These are phyloP conservation scores for Arthrobotrys musiformis DNA, from an alignment of 2,329 filamentous ascomycete species.

Conservation along the genomic window DNA sequence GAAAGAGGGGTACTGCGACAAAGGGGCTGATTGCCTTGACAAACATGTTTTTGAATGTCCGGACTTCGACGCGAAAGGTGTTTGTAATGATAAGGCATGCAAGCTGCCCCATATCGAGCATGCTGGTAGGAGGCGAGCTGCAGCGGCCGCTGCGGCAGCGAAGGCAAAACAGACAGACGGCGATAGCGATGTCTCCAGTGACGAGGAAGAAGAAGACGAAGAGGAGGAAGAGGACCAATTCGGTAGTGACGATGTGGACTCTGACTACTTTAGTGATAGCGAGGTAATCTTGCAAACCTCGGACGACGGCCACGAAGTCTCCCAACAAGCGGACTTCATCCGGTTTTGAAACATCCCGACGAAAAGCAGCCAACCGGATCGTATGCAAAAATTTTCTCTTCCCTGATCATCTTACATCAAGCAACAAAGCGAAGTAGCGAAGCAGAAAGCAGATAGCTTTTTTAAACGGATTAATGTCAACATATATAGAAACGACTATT, in stretches of 20 bases:
- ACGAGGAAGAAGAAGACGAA: slow-evolving; percentile 72
- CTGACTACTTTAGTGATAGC: slow-evolving; percentile 69
- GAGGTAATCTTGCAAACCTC: slow-evolving; percentile 62
- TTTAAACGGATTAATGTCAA: slow-evolving; percentile 44
- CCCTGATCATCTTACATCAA: slow-evolving; percentile 23
- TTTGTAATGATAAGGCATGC: slow-evolving; percentile 83
- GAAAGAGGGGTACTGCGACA: slow-evolving; percentile 86
- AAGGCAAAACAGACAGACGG: slow-evolving; percentile 61
- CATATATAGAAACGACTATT: slow-evolving; percentile 55
- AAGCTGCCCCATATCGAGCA: slow-evolving; percentile 87
- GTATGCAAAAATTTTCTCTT: slow-evolving; percentile 24
- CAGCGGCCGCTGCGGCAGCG: slow-evolving; percentile 63
- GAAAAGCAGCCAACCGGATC: slow-evolving; percentile 37
- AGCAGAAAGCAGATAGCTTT: slow-evolving; percentile 24
- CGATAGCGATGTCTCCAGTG: slow-evolving; percentile 60
- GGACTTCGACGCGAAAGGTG: slow-evolving; percentile 89
- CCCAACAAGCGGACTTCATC: slow-evolving; percentile 69
- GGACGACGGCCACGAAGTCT: slow-evolving; percentile 65
- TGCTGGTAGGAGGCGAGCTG: slow-evolving; percentile 79
- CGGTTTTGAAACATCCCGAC: slow-evolving; percentile 62
- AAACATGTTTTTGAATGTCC: slow-evolving; percentile 94
- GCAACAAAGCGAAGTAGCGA: slow-evolving; percentile 14
- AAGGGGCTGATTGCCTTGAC: slow-evolving; percentile 79
- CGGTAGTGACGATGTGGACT: slow-evolving; percentile 82
- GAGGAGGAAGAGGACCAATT: slow-evolving; percentile 71